Conservation (phyloP, 495 filamentous ascomycete genomes). For the Hypoxylon rickii region DNA sequence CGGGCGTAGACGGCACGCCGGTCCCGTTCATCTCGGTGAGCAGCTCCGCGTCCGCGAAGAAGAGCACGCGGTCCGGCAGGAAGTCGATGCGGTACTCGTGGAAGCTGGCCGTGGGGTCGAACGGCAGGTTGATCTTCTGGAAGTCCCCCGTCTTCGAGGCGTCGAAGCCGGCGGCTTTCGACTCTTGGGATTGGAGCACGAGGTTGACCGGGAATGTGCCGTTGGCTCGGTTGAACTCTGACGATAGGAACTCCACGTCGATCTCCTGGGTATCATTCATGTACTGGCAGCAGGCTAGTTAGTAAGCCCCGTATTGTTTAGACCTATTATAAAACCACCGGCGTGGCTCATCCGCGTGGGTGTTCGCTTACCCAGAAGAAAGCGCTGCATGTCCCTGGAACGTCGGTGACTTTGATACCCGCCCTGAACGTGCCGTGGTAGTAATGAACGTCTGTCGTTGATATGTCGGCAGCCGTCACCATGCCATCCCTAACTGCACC, state of each 20-base stretch:
- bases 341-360: not conserved
- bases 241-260: conserved; percentile 75
- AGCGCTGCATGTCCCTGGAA: conserved; percentile 70
- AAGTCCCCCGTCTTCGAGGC: conserved; percentile 60
- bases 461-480: conserved; percentile 65
- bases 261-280: conserved; percentile 79
- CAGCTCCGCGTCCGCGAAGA: conserved; percentile 65
- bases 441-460: conserved; percentile 60
- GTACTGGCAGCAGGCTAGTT: conserved; percentile 53
- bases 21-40: conserved; percentile 59
- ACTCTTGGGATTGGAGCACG: conserved; percentile 67
- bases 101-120: conserved; percentile 61
- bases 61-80: conserved; percentile 59
- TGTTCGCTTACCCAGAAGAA: conserved; percentile 69
- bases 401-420: conserved; percentile 62
- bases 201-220: conserved; percentile 66
- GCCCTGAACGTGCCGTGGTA: conserved; percentile 69
- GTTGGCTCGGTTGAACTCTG: conserved; percentile 55
- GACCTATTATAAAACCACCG: not conserved
- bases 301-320: not conserved
- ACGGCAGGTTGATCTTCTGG: conserved; percentile 59
- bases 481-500: conserved; percentile 50
- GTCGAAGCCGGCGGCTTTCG: conserved; percentile 59
- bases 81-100: conserved; percentile 84
- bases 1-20: conserved; percentile 59